phyloP scores from a whole-genome alignment of 176 grass and related monocot species.

The Lolium multiflorum region DNA sequence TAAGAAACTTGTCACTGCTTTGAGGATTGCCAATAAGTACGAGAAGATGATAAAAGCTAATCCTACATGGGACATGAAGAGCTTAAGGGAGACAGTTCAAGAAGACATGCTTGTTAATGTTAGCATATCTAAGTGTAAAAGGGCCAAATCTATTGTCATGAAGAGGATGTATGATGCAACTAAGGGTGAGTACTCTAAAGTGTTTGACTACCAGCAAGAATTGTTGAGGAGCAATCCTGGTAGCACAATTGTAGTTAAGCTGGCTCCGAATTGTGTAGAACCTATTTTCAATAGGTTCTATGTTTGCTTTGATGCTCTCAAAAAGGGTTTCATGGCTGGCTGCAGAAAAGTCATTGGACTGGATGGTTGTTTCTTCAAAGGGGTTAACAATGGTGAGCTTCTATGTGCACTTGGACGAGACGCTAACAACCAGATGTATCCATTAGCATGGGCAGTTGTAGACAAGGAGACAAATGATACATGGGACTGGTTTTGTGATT shows the following conservation, averaged over 20 bases:
- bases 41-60: not conserved
- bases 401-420: not conserved
- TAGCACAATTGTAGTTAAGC: not conserved
- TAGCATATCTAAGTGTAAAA: not conserved
- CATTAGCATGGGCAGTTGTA: not conserved
- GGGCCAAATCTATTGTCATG: not conserved
- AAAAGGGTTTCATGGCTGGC: not conserved
- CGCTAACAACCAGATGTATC: not conserved
- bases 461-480: constrained; percentile 2
- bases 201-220: not conserved
- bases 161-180: not conserved
- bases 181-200: not conserved
- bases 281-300: not conserved
- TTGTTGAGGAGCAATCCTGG: not conserved
- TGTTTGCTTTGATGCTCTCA: not conserved
- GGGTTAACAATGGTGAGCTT: not conserved
- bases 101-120: not conserved
- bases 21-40: not conserved
- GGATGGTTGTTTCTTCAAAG: not conserved
- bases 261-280: not conserved
- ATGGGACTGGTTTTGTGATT: not conserved
- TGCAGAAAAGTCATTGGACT: not conserved
- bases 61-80: constrained; percentile 9
- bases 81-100: not conserved
- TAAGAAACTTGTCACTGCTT: not conserved